Evolutionary conservation across 768 basidiomycete genomes (phyloP).

Genomic region (Serendipita indica): DNA sequence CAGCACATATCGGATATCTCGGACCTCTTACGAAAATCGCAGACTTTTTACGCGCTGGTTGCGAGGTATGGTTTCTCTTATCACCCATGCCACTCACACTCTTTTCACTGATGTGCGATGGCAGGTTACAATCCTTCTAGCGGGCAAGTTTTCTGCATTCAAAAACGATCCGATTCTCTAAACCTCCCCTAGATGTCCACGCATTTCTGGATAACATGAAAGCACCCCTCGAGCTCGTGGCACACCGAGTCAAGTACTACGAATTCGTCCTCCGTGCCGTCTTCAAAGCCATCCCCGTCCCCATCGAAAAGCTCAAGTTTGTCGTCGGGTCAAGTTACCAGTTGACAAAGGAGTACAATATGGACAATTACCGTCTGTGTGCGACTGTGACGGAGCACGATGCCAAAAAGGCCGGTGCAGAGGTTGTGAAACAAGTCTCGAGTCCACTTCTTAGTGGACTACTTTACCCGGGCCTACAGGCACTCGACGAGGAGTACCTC

Average conservation of each 20-base stretch:
- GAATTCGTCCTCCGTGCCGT: conserved; percentile 64
- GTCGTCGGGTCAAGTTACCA: conserved; percentile 90
- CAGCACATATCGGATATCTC: conserved; percentile 96
- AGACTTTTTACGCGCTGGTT: conserved; percentile 88
- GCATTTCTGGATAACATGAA: conserved; percentile 97
- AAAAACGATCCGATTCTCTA: not conserved
- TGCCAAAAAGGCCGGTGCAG: conserved; percentile 95
- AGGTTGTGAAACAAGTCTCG: conserved; percentile 96
- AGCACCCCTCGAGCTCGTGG: conserved; percentile 84
- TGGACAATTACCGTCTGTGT: conserved; percentile 87
- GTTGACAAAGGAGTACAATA: conserved; percentile 75
- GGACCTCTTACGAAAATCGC: conserved; percentile 90
- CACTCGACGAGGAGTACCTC: conserved; percentile 94
- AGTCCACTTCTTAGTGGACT: conserved; percentile 81
- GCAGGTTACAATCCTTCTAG: conserved; percentile 65
- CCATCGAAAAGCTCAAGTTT: conserved; percentile 67
- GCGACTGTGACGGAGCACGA: conserved; percentile 92
- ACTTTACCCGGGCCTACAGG: conserved; percentile 92
- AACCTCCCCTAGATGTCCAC: conserved; percentile 53
- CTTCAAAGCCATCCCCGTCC: conserved; percentile 80
- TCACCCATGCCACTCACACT: not conserved
- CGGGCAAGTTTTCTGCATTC: conserved; percentile 33
- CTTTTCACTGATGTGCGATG: conserved; percentile 12
- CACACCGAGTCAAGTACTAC: conserved; percentile 82
- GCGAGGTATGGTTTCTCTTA: conserved; percentile 40